phyloP scores from a whole-genome alignment of 352 stramenopile species.

The Phytophthora cactorum region DNA sequence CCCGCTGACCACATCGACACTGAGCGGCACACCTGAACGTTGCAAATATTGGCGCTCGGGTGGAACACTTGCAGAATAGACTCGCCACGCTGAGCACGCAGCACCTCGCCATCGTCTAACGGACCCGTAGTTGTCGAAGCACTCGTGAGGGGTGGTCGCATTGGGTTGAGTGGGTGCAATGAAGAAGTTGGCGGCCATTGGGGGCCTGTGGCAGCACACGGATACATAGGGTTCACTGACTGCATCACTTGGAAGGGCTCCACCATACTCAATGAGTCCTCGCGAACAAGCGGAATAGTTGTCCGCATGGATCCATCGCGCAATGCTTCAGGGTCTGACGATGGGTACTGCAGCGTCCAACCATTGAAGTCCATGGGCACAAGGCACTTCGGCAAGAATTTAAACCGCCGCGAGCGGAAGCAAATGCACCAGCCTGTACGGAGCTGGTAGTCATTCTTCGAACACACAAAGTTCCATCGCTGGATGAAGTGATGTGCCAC shows the following conservation, averaged over 20 bases:
- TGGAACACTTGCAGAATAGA: constrained; percentile 77
- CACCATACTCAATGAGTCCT: constrained; percentile 65
- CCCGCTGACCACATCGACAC: constrained; percentile 90
- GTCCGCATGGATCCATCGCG: constrained; percentile 41
- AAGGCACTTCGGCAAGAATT: constrained; percentile 84
- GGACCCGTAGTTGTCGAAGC: constrained; percentile 15
- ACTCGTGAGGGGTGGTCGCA: constrained; percentile 31
- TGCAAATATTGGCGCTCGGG: constrained; percentile 76
- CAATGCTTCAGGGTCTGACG: constrained; percentile 51
- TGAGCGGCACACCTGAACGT: constrained; percentile 84
- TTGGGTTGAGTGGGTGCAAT: constrained; percentile 41
- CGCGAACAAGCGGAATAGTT: constrained; percentile 59
- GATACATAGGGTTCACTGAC: constrained; percentile 42
- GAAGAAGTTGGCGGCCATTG: constrained; percentile 35
- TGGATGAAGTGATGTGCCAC: constrained; percentile 92
- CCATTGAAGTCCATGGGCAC: constrained; percentile 89
- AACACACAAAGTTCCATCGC: constrained; percentile 92
- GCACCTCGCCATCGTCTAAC: constrained; percentile 56
- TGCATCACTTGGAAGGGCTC: constrained; percentile 63
- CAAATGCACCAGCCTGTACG: constrained; percentile 90
- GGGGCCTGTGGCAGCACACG: constrained; percentile 37
- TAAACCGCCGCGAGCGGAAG: constrained; percentile 82
- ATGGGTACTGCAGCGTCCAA: constrained; percentile 78
- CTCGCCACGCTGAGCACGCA: constrained; percentile 63
- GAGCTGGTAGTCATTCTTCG: constrained; percentile 89